Percentiles rank a stretch among this genome's conserved stretches.
Conservation (phyloP, 176 grass and related monocot genomes). For the Rhipidocladum racemiflorum region DNA sequence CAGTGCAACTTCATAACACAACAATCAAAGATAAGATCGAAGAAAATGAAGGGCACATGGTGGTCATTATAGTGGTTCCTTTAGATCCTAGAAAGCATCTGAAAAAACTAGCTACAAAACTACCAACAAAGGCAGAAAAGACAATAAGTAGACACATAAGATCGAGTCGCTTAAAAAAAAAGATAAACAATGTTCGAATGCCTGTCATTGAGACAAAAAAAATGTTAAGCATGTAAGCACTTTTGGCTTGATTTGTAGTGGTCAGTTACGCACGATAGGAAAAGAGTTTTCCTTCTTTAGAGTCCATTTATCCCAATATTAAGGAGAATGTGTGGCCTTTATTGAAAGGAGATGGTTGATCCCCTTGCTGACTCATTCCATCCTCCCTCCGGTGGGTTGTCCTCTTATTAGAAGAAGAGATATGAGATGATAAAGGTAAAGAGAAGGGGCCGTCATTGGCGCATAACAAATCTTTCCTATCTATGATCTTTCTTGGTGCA, state of each 20-base stretch:
- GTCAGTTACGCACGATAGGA: background rate
- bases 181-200: too few relatives aligned
- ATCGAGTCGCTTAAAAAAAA: too few relatives aligned
- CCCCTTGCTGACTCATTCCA: too few relatives aligned
- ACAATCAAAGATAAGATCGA: background rate
- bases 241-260: background rate
- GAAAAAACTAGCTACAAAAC: too few relatives aligned
- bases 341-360: too few relatives aligned
- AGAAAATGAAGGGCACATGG: background rate
- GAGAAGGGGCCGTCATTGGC: background rate
- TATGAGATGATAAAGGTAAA: background rate
- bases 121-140: too few relatives aligned
- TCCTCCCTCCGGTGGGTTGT: background rate
- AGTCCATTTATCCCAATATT: background rate
- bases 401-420: constrained; percentile 4
- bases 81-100: too few relatives aligned
- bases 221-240: background rate
- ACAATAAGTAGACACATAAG: too few relatives aligned
- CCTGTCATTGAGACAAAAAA: too few relatives aligned
- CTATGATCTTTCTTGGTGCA: background rate
- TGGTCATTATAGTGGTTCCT: too few relatives aligned
- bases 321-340: too few relatives aligned
- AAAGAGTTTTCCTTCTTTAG: background rate
- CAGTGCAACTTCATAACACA: background rate
- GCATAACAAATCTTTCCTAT: background rate